Evolutionary conservation across 2,329 filamentous ascomycete species (phyloP).

Genomic region (Furcasterigmium furcatum): DNA sequence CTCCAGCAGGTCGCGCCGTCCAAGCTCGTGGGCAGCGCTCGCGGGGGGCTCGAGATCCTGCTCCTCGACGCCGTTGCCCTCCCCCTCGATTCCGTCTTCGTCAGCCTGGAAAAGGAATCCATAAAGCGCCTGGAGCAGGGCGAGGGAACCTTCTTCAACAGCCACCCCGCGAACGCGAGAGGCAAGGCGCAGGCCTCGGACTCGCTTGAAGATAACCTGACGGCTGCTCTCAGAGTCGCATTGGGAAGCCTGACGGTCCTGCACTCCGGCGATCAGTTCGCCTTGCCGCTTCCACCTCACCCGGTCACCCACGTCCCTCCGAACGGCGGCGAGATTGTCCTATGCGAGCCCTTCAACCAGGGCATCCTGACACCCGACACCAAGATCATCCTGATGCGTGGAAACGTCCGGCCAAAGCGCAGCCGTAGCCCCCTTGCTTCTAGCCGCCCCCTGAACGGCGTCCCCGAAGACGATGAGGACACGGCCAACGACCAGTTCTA

Average conservation of each 20-base stretch:
- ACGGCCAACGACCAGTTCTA: constrained; percentile 89
- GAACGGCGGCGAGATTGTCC: constrained; percentile 80
- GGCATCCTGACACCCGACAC: constrained; percentile 75
- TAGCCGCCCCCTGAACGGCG: constrained; percentile 55
- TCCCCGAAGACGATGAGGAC: constrained; percentile 67
- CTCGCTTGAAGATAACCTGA: constrained; percentile 54
- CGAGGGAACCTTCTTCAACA: constrained; percentile 75
- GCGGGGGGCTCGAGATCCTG: constrained; percentile 78
- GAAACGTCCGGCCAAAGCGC: constrained; percentile 55
- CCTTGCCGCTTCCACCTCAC: constrained; percentile 76
- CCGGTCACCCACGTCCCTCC: constrained; percentile 82
- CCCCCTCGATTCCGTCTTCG: constrained; percentile 79
- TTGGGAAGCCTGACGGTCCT: constrained; percentile 71
- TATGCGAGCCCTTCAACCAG: constrained; percentile 94
- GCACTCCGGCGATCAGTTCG: constrained; percentile 77
- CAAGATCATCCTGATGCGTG: constrained; percentile 76
- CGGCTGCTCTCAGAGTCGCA: constrained; percentile 68
- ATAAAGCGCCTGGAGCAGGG: constrained; percentile 78
- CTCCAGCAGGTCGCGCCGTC: constrained; percentile 73
- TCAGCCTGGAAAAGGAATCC: constrained; percentile 78
- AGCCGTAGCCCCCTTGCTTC: constrained; percentile 41
- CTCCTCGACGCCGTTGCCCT: constrained; percentile 79
- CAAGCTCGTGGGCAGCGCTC: constrained; percentile 68
- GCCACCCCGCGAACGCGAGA: constrained; percentile 43
- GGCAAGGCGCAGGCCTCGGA: constrained; percentile 27